Evolutionary conservation across 352 stramenopile species (phyloP), one percentile per base, ranked within the genome.

Genomic region (Phytopythium mirpurense): DNA sequence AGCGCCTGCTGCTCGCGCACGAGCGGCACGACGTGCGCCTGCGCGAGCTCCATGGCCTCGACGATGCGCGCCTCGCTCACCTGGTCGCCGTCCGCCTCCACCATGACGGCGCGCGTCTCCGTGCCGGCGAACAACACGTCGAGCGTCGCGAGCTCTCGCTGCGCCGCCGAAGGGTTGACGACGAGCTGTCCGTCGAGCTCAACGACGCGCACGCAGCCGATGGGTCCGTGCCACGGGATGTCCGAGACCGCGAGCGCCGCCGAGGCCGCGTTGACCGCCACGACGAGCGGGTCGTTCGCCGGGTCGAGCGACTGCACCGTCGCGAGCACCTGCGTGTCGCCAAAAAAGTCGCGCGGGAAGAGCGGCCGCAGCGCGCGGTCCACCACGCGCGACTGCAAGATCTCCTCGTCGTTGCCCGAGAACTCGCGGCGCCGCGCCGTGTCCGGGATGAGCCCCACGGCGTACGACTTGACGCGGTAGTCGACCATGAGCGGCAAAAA

Each of bases 281-380:
- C 68, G 47, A 95, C 74, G 9, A 96, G 75, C 31, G 86, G 78
- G 57, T 97, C 88, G 54, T 94, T 91, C 54, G 84, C 65, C 7
- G 78, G 59, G 49, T 96, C 87, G 26, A 92, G 74, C 36, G 85
- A 93, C 57, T 97, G 86, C 53, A 97, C 86, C 1, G 86, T 97
- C 32, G 84, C 81, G 27, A 94, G 78, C 45, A 99, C 65, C 70
- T 99, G 97, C 47, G 96, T 98, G 65, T 98, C 93, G 45, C 98
- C 87, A 45, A 78, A 87, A 75, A 93, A 99, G 43, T 97, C 95
- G 26, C 92, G 77, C 10, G 92, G 86, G 63, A 99, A 97, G 12
- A 98, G 72, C 35, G 96, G 96, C 14, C 96, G 87, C 43, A 99
- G 77, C 7, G 96, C 93, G 55, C 96, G 84, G 72, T 99, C 96